Base-by-base conservation (phyloP, 2,329 filamentous ascomycete species). In the Clarireedia hainanense region DNA sequence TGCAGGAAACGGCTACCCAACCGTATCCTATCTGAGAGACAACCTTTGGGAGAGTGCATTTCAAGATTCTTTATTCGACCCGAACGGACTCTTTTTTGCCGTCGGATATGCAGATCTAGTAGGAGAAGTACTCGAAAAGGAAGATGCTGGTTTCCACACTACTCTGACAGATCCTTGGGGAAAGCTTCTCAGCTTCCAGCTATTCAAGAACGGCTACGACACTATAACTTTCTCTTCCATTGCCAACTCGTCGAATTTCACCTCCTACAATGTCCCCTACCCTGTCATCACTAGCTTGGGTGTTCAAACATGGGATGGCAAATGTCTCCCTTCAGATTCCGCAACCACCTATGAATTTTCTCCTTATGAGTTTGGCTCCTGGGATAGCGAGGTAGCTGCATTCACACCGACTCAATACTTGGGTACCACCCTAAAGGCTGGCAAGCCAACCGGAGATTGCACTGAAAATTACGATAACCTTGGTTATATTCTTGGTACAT, bases 341-440 rank as follows among this genome's bases (percentile, higher is more conserved):
- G 78, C 80, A 14, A 83, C 82, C 48, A 76, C 82, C 24, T 87
- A 79, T 63, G 85, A 88, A 63, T 81, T 87, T 68, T 77, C 75
- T 58, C 82, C 85, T 1, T 86, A 76, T 69, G 84, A 88, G 67
- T 80, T 86, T 59, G 85, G 85, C 58, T 78, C 76, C 17, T 86
- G 78, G 72, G 84, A 88, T 66, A 71, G 72, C 0, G 80, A 78
- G 9, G 74, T 83, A 6, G 74, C 72, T 46, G 83, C 81, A 39
- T 88, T 87, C 64, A 80, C 75, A 9, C 78, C 77, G 3, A 80
- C 80, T 1, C 69, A 74, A 55, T 87, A 82, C 65, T 74, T 85
- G 26, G 84, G 81, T 27, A 82, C 81, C 49, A 74, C 76, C 58
- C 78, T 86, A 58, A 71, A 71, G 60, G 71, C 73, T 50, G 84